These are phyloP conservation scores for Xylariaceae sp. DNA, from an alignment of 2,329 filamentous ascomycete species.

Conservation along the genomic window DNA sequence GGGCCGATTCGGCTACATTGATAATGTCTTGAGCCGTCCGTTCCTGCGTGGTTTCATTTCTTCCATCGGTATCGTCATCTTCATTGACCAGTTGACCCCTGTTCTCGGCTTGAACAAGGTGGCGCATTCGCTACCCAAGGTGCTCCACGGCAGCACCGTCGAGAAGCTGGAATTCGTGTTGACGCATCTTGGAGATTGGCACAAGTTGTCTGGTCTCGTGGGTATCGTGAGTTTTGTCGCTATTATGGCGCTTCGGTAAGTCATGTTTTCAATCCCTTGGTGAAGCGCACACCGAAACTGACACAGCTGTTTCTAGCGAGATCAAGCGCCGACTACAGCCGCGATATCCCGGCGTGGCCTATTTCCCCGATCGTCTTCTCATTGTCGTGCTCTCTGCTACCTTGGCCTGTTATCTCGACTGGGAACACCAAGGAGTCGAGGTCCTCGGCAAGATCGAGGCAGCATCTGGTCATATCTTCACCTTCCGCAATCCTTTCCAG, in stretches of 20 bases:
- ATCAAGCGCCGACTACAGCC: constrained; percentile 77
- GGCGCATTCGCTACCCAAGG: constrained; percentile 56
- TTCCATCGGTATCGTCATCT: constrained; percentile 92
- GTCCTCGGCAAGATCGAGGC: constrained; percentile 79
- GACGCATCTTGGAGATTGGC: constrained; percentile 58
- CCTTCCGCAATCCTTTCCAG: constrained; percentile 82
- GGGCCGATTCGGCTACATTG: constrained; percentile 81
- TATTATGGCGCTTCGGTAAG: constrained; percentile 85
- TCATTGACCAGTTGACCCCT: constrained; percentile 89
- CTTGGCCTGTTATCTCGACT: constrained; percentile 68
- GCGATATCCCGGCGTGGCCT: constrained; percentile 73
- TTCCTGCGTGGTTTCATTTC: constrained; percentile 95
- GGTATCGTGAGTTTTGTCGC: constrained; percentile 74
- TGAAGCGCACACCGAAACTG: too few relatives aligned
- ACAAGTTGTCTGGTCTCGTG: constrained; percentile 70
- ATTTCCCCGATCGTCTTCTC: constrained; percentile 84
- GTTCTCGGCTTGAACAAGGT: constrained; percentile 71
- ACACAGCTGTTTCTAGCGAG: constrained; percentile 48
- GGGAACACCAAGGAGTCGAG: constrained; percentile 74
- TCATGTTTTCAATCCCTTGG: too few relatives aligned
- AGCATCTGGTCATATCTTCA: constrained; percentile 64
- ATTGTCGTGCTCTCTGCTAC: constrained; percentile 83
- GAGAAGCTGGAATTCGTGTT: constrained; percentile 81
- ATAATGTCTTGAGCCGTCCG: constrained; percentile 87
- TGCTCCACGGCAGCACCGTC: constrained; percentile 77